Evolutionary conservation across 2,329 filamentous ascomycete genomes (phyloP).

Genomic region (Botrytis byssoidea): DNA sequence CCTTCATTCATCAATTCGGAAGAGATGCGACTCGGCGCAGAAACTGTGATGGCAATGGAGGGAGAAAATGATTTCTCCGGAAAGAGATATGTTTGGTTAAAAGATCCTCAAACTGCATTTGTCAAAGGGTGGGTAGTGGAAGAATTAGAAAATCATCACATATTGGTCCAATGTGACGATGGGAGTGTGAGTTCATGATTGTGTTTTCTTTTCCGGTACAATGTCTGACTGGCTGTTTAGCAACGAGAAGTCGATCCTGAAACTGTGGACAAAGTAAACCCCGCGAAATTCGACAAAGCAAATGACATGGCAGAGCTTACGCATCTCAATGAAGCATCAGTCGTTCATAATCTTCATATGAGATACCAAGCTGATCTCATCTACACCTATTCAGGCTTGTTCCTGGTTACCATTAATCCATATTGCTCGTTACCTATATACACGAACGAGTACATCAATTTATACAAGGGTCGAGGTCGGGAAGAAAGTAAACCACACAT

Average conservation of each 20-base stretch:
- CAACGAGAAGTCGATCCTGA: constrained; percentile 85
- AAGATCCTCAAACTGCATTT: constrained; percentile 82
- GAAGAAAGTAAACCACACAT: constrained; percentile 98
- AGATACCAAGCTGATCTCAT: constrained; percentile 95
- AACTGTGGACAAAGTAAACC: constrained; percentile 97
- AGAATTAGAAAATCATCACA: constrained; percentile 64
- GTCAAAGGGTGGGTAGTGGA: constrained; percentile 90
- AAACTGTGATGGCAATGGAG: constrained; percentile 72
- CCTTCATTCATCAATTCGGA: constrained; percentile 94
- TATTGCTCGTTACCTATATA: constrained; percentile 96
- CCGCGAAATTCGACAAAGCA: constrained; percentile 98
- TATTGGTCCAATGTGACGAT: constrained; percentile 92
- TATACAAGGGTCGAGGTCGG: constrained; percentile 88
- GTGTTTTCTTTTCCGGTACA: neutral
- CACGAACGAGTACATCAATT: constrained; percentile 93
- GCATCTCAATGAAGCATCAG: constrained; percentile 94
- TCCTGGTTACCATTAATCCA: constrained; percentile 95
- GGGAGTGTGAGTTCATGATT: constrained; percentile 63
- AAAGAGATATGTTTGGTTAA: constrained; percentile 97
- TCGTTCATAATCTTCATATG: constrained; percentile 94
- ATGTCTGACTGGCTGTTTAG: constrained; percentile 44
- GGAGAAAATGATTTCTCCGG: constrained; percentile 99
- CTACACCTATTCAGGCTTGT: constrained; percentile 96
- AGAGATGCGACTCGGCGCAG: constrained; percentile 60
- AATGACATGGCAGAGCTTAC: constrained; percentile 99